Evolutionary conservation across 371 early-diverging fungal genomes (phyloP).

Genomic region (Mortierella sp.): DNA sequence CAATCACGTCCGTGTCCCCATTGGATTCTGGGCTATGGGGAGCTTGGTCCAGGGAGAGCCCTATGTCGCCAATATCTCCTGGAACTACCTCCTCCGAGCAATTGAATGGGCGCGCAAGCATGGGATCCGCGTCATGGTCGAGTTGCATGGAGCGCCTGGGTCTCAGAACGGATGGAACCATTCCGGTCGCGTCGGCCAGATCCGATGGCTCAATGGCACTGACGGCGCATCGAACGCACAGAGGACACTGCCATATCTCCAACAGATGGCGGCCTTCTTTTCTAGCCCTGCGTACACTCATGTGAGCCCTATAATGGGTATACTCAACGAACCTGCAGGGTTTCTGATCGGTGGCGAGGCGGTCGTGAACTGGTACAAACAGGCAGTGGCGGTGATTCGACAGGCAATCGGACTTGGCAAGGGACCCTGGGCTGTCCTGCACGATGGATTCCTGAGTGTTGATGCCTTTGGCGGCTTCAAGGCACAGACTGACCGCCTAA

Average conservation of each 20-base stretch:
- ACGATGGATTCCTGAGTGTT: constrained; percentile 50
- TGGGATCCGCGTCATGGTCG: constrained; percentile 71
- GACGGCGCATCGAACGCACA: constrained; percentile 37
- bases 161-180: constrained; percentile 71
- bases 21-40: constrained; percentile 65
- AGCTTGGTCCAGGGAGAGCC: constrained; percentile 60
- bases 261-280: constrained; percentile 43
- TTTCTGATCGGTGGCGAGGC: constrained; percentile 14
- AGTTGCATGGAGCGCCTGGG: constrained; percentile 75
- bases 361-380: constrained; percentile 24
- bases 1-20: constrained; percentile 67
- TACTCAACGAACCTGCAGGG: constrained; percentile 59
- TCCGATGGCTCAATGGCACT: constrained; percentile 38
- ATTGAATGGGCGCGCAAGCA: constrained; percentile 69
- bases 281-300: constrained; percentile 60
- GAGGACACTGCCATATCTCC: constrained; percentile 36
- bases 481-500: constrained; percentile 24
- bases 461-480: constrained; percentile 20
- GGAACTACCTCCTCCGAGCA: constrained; percentile 64
- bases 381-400: constrained; percentile 31
- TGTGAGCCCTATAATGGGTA: constrained; percentile 68
- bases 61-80: constrained; percentile 56
- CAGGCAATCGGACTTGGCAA: constrained; percentile 13
- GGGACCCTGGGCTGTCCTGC: constrained; percentile 29
- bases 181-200: constrained; percentile 52